A percentile compares a stretch with the other conserved stretches of the same genome.
These are phyloP conservation scores for Funneliformis caledonium DNA, from an alignment of 371 early-diverging fungal genomes.

Conservation along the genomic window DNA sequence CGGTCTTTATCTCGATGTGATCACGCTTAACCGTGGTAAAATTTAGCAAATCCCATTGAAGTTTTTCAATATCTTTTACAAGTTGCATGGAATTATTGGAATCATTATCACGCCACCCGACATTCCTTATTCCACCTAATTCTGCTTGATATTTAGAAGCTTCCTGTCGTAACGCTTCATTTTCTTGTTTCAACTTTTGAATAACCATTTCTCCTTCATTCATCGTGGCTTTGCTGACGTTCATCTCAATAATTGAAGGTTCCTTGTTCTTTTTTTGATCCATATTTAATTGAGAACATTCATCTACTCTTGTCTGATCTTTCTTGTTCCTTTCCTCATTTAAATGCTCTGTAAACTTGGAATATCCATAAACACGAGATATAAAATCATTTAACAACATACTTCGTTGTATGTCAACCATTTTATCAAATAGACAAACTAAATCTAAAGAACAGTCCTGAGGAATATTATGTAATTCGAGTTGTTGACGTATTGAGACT, in stretches of 20 bases:
- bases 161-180: not conserved
- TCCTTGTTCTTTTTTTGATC: no score
- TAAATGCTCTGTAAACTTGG: not conserved
- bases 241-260: no score
- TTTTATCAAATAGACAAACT: not conserved
- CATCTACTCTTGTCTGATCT: not conserved
- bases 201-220: not conserved
- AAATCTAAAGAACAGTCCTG: not conserved
- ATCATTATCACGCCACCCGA: constrained; percentile 33
- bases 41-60: not conserved
- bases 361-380: not conserved
- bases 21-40: constrained; percentile 24
- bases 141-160: constrained; percentile 29
- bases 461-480: no score
- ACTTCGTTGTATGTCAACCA: not conserved
- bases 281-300: not conserved
- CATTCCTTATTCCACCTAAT: constrained; percentile 11
- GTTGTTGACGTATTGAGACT: no score
- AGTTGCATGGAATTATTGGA: constrained; percentile 32
- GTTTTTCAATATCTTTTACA: constrained; percentile 10
- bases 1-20: not conserved
- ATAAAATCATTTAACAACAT: not conserved
- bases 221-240: not conserved
- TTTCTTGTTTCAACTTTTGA: not conserved
- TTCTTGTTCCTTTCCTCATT: not conserved